Percentiles rank a stretch among this genome's conserved stretches.
phyloP scores from a whole-genome alignment of 1,284 basidiomycete genomes.

The Naganishia sp. region DNA sequence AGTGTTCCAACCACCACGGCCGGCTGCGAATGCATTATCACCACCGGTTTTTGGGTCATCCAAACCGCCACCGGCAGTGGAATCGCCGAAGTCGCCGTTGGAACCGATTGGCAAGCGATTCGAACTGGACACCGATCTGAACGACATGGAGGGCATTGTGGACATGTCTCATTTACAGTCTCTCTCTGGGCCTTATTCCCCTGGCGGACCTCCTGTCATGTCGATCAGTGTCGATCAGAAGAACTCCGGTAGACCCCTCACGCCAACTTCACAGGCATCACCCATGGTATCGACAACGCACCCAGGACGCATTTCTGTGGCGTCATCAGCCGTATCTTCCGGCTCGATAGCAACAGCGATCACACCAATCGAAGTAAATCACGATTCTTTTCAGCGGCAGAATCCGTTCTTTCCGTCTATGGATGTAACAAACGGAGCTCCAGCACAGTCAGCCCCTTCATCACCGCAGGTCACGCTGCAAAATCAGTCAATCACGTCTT shows the following conservation, averaged over 20 bases:
- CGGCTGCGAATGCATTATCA: neutral
- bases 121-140: conserved; percentile 73
- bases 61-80: neutral
- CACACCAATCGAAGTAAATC: conserved; percentile 4
- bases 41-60: neutral
- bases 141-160: conserved; percentile 81
- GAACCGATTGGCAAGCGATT: conserved; percentile 45
- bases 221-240: too few species aligned
- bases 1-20: neutral
- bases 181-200: neutral
- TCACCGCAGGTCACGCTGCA: conserved; percentile 45
- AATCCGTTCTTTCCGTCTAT: conserved; percentile 40
- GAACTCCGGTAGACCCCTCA: neutral
- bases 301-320: conserved; percentile 4
- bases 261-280: conserved; percentile 1
- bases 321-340: conserved; percentile 9
- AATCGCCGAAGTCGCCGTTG: neutral
- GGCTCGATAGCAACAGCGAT: neutral
- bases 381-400: conserved; percentile 24
- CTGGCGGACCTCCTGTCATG: conserved; percentile 6
- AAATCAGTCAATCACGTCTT: conserved; percentile 38
- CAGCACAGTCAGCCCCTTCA: conserved; percentile 36
- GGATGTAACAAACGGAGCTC: neutral
- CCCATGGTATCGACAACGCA: conserved; percentile 16
- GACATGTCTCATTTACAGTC: conserved; percentile 54